Conservation (phyloP, 257 asterid genomes). For the Solanum paucissectum region DNA sequence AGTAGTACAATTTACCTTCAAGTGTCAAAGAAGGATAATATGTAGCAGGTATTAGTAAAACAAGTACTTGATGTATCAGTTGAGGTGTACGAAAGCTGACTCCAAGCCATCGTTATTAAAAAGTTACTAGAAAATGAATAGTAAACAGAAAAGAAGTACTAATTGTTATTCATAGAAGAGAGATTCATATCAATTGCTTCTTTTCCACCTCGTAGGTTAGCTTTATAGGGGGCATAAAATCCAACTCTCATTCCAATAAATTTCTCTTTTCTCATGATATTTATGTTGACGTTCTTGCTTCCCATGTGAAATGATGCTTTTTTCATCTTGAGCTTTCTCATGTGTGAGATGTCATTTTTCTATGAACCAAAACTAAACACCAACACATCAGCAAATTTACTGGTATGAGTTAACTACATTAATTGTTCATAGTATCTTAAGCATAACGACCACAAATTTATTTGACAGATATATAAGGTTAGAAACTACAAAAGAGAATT, state of each 20-base stretch:
- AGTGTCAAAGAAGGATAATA: not conserved
- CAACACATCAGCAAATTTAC: not conserved
- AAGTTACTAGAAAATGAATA: not conserved
- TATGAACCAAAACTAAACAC: not conserved
- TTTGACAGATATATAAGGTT: too few species aligned
- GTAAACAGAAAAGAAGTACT: not conserved
- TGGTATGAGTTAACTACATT: not conserved
- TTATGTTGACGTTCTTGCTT: not conserved
- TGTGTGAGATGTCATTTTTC: not conserved
- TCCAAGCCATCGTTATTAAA: not conserved
- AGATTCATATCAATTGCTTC: not conserved
- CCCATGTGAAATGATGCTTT: not conserved
- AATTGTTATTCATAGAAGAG: not conserved
- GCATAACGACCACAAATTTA: not conserved
- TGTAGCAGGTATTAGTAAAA: not conserved
- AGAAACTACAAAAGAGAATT: not conserved
- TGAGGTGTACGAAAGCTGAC: not conserved
- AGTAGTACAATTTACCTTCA: not conserved
- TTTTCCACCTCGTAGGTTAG: not conserved
- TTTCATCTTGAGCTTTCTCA: not conserved
- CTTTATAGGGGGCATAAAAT: not conserved
- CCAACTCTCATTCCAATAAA: not conserved
- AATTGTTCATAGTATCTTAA: too few species aligned
- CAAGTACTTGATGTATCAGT: not conserved
- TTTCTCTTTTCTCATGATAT: not conserved